A percentile compares a stretch with the other conserved stretches of the same genome.
Conservation (phyloP, 768 basidiomycete species). For the Phylloporus arenicola region DNA sequence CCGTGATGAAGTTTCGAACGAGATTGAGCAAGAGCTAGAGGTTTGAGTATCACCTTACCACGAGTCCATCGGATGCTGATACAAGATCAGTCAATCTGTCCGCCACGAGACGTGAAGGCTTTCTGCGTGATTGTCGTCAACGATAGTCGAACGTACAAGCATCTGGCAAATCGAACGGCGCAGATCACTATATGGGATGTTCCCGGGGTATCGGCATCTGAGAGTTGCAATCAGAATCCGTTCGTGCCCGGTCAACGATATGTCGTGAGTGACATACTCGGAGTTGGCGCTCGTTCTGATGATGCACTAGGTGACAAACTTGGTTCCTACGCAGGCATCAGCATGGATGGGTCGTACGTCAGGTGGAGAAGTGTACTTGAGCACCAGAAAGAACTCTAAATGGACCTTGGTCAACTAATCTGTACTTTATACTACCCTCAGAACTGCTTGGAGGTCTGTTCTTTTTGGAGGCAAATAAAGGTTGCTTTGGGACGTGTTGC, state of each 20-base stretch:
- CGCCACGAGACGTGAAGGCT: constrained; percentile 65
- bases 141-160: constrained; percentile 53
- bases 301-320: constrained; percentile 46
- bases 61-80: constrained; percentile 3
- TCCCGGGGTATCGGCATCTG: constrained; percentile 42
- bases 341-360: constrained; percentile 67
- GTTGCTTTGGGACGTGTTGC: neutral
- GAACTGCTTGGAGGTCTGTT: neutral
- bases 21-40: constrained; percentile 69
- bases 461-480: neutral
- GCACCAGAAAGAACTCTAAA: constrained; percentile 58
- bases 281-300: neutral
- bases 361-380: constrained; percentile 65
- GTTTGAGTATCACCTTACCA: constrained; percentile 37
- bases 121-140: constrained; percentile 70
- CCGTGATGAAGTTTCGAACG: constrained; percentile 45
- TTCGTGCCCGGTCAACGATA: constrained; percentile 65
- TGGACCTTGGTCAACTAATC: constrained; percentile 42
- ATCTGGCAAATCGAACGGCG: constrained; percentile 53
- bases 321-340: constrained; percentile 59
- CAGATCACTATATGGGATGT: constrained; percentile 87
- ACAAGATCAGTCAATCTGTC: constrained; percentile 47
- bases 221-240: constrained; percentile 43
- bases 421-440: neutral
- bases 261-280: constrained; percentile 40